Conservation (phyloP, 1,284 basidiomycete species). For the Ganoderma resinaceum region DNA sequence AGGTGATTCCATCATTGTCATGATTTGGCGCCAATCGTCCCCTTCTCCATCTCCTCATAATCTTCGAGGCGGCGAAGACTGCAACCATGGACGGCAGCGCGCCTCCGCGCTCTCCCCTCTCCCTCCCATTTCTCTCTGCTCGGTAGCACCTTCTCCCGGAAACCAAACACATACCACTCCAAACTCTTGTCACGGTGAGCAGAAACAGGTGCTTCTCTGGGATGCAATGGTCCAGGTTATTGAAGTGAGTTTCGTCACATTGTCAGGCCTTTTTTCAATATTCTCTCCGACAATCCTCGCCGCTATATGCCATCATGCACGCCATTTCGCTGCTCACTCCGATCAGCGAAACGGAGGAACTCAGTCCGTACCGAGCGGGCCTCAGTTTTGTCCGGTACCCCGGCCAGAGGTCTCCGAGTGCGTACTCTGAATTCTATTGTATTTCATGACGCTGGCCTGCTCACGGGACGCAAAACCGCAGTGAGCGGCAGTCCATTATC, state of each 20-base stretch:
- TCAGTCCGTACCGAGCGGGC: constrained; percentile 24
- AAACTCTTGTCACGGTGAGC: constrained; percentile 2
- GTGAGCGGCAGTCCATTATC: constrained; percentile 17
- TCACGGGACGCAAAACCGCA: background rate
- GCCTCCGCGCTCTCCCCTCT: constrained; percentile 22
- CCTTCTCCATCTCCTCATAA: constrained; percentile 30
- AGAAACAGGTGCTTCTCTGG: background rate
- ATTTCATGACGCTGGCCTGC: background rate
- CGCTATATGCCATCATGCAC: constrained; percentile 18
- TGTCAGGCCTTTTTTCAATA: background rate
- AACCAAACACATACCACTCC: background rate
- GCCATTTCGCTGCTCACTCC: constrained; percentile 25
- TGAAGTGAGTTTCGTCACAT: background rate
- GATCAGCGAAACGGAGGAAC: constrained; percentile 28
- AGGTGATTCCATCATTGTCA: constrained; percentile 29
- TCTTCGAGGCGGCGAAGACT: constrained; percentile 20
- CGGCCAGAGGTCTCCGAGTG: constrained; percentile 27
- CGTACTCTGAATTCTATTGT: background rate
- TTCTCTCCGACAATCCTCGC: background rate
- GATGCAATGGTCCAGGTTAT: background rate
- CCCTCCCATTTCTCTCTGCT: background rate
- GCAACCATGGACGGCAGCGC: constrained; percentile 25
- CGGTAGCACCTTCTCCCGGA: background rate
- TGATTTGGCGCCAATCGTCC: constrained; percentile 32
- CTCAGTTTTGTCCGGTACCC: constrained; percentile 17